Percentiles rank a stretch among this genome's conserved stretches.
phyloP scores from a whole-genome alignment of 768 basidiomycete genomes.

The Collybiopsis luxurians region DNA sequence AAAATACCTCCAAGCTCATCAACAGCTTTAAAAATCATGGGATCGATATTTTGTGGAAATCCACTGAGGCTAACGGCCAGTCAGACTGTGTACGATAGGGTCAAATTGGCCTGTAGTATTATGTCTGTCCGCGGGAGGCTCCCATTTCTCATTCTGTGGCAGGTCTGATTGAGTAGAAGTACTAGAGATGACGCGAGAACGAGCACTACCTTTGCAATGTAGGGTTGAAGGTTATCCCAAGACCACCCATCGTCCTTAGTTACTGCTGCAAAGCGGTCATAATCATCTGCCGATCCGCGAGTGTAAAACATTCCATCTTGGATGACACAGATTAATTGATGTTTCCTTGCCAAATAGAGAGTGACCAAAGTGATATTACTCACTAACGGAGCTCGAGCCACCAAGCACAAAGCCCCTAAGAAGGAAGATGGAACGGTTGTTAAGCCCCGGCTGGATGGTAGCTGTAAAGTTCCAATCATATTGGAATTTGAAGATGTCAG shows the following conservation, averaged over 20 bases:
- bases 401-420: constrained; percentile 18
- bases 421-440: constrained; percentile 13
- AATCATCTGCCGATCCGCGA: constrained; percentile 31
- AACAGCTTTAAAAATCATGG: constrained; percentile 16
- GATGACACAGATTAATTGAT: background rate
- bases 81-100: constrained; percentile 18
- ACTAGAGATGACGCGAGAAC: background rate
- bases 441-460: constrained; percentile 13
- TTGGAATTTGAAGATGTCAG: background rate
- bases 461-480: constrained; percentile 17
- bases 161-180: background rate
- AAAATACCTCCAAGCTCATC: constrained; percentile 18
- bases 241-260: constrained; percentile 29
- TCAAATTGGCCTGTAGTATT: constrained; percentile 19
- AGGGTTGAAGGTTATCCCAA: constrained; percentile 28
- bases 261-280: constrained; percentile 27
- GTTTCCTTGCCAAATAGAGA: background rate
- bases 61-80: constrained; percentile 17
- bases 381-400: constrained; percentile 17
- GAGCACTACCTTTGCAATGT: constrained; percentile 19
- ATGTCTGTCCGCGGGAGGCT: constrained; percentile 16
- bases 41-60: constrained; percentile 13
- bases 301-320: constrained; percentile 28
- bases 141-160: constrained; percentile 20
- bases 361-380: too few species aligned